A percentile compares a stretch with the other conserved stretches of the same genome.
phyloP scores from a whole-genome alignment of 1,284 basidiomycete species.

The Cystobasidium pallidum region DNA sequence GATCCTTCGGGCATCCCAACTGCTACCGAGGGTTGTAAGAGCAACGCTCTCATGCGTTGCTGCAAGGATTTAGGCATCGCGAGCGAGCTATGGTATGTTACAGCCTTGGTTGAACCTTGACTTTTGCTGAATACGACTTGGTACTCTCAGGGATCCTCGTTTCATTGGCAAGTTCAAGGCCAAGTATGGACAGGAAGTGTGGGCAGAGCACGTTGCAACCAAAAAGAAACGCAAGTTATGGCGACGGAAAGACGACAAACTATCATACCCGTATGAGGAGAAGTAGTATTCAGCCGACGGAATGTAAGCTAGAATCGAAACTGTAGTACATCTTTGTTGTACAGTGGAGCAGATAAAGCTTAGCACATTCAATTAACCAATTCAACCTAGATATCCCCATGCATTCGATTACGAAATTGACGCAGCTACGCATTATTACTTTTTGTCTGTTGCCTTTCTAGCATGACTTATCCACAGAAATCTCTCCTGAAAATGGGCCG shows the following conservation, averaged over 20 bases:
- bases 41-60: conserved; percentile 95
- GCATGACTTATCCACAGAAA: too few species aligned
- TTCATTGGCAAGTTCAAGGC: conserved; percentile 93
- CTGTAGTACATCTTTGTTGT: conserved; percentile 7
- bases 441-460: too few species aligned
- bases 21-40: conserved; percentile 92
- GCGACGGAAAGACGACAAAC: conserved; percentile 74
- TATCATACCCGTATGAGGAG: conserved; percentile 43
- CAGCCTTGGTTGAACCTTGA: conserved; percentile 2
- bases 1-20: conserved; percentile 88
- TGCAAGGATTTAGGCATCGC: conserved; percentile 97
- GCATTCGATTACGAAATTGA: too few species aligned
- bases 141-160: conserved; percentile 88
- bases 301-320: neutral
- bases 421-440: too few species aligned
- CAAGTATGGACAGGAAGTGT: conserved; percentile 82
- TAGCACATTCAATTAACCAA: neutral
- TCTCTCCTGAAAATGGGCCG: too few species aligned
- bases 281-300: neutral
- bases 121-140: neutral
- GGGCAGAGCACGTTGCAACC: conserved; percentile 74
- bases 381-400: neutral
- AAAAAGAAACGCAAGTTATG: conserved; percentile 93
- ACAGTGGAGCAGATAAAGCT: neutral
- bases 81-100: conserved; percentile 86